Base-by-base conservation (phyloP, 352 stramenopile species). In the Globisporangium alternatum region DNA sequence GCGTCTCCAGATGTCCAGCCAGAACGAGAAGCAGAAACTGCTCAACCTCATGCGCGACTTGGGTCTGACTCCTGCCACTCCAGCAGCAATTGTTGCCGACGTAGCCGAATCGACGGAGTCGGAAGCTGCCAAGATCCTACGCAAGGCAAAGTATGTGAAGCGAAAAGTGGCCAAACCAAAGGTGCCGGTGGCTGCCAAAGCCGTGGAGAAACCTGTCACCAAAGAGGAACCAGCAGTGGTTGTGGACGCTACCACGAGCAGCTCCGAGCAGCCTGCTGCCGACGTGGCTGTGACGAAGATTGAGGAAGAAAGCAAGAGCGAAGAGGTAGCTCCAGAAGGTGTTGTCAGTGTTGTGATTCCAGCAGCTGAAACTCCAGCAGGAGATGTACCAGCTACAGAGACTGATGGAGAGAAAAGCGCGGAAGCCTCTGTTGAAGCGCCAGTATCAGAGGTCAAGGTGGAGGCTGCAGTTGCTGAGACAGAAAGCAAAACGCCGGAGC, bases 1-100 rank as follows among this genome's bases (percentile, higher is more conserved):
- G 17, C 81, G 84, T 19, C 74, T 93, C 5, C 78, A 90, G 62
- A 89, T 93, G 77, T 84, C 82, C 12, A 80, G 72, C 17, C 75
- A 61, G 28, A 86, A 89, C 17, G 84, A 93, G 52, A 93, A 90
- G 61, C 77, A 83, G 33, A 91, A 89, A 45, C 54, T 93, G 25
- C 43, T 65, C 2, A 72, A 66, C 31, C 75, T 81, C 43, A 67
- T 79, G 60, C 67, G 63, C 17, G 73, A 88, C 37, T 61, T 85
- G 65, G 61, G 78, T 19, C 59, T 67, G 17, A 43, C 30, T 25
- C 43, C 35, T 39, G 3, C 49, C 22, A 48, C 35, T 19, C 12
- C 39, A n/a, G 17, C 56, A 39, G 21, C 44, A 21, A 31, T 19
- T n/a, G 12, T 30, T 3, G 37, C 43, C 3, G 30, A 49, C 2